Conservation (phyloP, 148 eudicot species). For the Suaeda aralocaspica region DNA sequence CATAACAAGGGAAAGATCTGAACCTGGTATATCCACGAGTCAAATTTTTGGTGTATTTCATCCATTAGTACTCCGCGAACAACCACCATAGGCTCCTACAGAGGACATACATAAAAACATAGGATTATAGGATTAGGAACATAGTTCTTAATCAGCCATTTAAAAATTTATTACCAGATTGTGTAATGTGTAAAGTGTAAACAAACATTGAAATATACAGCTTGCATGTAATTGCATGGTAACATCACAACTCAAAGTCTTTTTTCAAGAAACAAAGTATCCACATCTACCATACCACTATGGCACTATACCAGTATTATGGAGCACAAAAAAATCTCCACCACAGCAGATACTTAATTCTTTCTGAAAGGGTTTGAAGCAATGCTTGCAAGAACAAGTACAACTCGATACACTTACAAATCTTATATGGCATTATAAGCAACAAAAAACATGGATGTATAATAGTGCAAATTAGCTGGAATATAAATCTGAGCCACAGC, state of each 20-base stretch:
- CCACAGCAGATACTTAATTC: neutral
- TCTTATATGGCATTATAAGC: neutral
- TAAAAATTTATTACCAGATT: neutral
- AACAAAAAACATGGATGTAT: neutral
- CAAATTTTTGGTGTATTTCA: slow-evolving; percentile 75
- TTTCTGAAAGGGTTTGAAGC: neutral
- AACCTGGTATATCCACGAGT: slow-evolving; percentile 85
- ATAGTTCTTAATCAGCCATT: neutral
- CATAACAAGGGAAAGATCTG: neutral
- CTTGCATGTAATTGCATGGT: neutral
- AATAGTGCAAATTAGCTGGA: neutral
- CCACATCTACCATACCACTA: no score
- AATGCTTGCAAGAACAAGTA: neutral
- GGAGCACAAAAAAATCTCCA: neutral
- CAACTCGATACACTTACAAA: neutral
- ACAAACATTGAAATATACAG: neutral
- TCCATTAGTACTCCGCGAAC: slow-evolving; percentile 69
- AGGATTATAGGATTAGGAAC: no score
- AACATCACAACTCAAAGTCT: neutral
- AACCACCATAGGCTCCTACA: slow-evolving; percentile 56
- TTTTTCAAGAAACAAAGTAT: neutral
- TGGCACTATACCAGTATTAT: neutral
- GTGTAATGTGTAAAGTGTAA: no score
- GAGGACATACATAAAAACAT: neutral
- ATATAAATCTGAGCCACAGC: neutral